A percentile compares a stretch with the other conserved stretches of the same genome.
Conservation (phyloP, 305 asterid genomes). For the Coffea humblotiana region DNA sequence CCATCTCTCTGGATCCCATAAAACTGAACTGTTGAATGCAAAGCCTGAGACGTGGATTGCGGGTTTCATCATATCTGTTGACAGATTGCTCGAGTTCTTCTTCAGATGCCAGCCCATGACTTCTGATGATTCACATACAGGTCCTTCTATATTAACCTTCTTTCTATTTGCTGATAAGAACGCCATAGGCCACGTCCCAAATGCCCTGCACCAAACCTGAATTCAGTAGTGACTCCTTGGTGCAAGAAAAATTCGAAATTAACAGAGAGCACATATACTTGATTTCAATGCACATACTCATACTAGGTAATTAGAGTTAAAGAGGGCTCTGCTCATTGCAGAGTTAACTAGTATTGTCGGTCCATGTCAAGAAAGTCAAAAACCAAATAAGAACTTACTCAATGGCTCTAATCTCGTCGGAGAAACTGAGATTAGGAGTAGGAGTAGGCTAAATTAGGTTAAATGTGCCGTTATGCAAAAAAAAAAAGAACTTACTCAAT, state of each 20-base stretch:
- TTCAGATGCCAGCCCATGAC: constrained; percentile 91
- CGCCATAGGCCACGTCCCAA: constrained; percentile 87
- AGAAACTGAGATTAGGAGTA: constrained; percentile 87
- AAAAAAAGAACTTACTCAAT: constrained; percentile 67
- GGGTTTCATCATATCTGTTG: constrained; percentile 38
- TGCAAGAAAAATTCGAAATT: neutral
- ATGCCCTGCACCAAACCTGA: constrained; percentile 47
- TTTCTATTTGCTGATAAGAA: constrained; percentile 57
- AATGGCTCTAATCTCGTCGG: constrained; percentile 65
- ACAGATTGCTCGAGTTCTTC: constrained; percentile 43
- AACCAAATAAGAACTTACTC: constrained; percentile 48
- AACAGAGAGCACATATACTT: neutral
- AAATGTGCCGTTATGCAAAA: too few relatives aligned
- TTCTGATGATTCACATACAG: constrained; percentile 68
- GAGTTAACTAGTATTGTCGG: neutral
- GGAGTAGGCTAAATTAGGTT: too few relatives aligned
- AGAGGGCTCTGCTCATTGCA: neutral
- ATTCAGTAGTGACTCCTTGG: neutral
- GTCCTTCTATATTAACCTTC: constrained; percentile 64
- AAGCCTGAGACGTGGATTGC: constrained; percentile 72
- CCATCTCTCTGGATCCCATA: constrained; percentile 99
- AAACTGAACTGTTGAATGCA: constrained; percentile 87
- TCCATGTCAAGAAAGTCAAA: too few relatives aligned
- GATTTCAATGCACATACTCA: too few relatives aligned
- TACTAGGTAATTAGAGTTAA: too few relatives aligned